phyloP scores from a whole-genome alignment of 306 rosid genomes.

The Sesbania bispinosa region DNA sequence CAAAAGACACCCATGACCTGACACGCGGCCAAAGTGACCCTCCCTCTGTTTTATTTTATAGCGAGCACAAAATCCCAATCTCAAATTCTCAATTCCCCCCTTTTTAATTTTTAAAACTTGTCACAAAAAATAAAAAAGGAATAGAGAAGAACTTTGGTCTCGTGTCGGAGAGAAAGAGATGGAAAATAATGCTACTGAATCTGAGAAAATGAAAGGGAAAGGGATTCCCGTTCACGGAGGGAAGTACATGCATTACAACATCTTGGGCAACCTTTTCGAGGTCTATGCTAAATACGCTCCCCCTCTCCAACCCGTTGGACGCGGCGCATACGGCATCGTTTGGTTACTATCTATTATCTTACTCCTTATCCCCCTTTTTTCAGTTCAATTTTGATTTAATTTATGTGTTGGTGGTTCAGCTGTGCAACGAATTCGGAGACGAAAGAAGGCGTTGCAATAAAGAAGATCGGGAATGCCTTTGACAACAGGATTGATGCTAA shows the following conservation, averaged over 20 bases:
- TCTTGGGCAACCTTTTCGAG: constrained; percentile 75
- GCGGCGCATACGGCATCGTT: constrained; percentile 96
- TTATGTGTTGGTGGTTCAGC: not conserved
- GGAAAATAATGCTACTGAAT: constrained; percentile 21
- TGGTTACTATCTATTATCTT: constrained; percentile 41
- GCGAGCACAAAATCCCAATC: too few species aligned
- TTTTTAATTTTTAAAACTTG: not conserved
- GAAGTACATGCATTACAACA: constrained; percentile 58
- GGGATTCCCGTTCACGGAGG: constrained; percentile 51
- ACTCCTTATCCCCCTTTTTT: not conserved
- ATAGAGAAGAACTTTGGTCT: too few species aligned
- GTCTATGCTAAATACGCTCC: constrained; percentile 72
- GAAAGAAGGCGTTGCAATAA: constrained; percentile 37
- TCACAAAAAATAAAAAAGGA: not conserved
- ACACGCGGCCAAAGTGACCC: too few species aligned
- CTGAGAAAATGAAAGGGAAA: constrained; percentile 32
- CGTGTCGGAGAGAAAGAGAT: too few species aligned
- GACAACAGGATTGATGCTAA: constrained; percentile 44
- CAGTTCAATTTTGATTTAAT: not conserved
- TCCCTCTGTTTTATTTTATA: too few species aligned
- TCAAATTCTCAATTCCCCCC: not conserved
- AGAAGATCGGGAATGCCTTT: constrained; percentile 44
- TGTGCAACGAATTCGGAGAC: constrained; percentile 38
- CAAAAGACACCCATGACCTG: too few species aligned
- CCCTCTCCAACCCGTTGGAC: constrained; percentile 86